Evolutionary conservation across 495 filamentous ascomycete genomes (phyloP).

Genomic region (Podospora conica): DNA sequence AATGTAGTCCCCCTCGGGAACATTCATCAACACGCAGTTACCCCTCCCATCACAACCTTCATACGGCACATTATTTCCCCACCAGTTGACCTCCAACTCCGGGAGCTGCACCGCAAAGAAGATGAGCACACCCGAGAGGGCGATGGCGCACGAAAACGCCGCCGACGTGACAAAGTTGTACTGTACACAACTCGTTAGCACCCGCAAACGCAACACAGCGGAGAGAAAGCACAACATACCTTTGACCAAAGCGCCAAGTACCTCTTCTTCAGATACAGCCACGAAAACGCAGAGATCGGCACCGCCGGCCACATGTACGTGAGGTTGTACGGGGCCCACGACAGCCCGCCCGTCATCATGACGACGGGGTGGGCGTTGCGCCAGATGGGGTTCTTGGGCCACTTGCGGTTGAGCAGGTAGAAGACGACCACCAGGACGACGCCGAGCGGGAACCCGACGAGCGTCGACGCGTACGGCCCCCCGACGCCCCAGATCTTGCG

Average conservation of each 20-base stretch:
- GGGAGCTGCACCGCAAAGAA: conserved; percentile 36
- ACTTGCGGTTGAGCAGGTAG: conserved; percentile 26
- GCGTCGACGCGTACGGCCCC: conserved; percentile 33
- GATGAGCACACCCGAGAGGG: conserved; percentile 35
- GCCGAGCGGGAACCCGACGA: conserved; percentile 37
- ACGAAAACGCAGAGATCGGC: conserved; percentile 32
- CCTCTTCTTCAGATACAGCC: conserved; percentile 33
- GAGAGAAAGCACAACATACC: conserved; percentile 15
- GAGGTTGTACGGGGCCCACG: conserved; percentile 36
- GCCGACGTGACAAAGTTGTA: conserved; percentile 41
- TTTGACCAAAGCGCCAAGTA: conserved; percentile 38
- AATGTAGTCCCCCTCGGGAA: conserved; percentile 33
- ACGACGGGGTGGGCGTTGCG: conserved; percentile 37
- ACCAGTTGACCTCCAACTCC: conserved; percentile 34
- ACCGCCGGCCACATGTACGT: conserved; percentile 36
- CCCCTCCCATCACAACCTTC: conserved; percentile 28
- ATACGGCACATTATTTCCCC: conserved; percentile 30
- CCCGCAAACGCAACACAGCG: background rate
- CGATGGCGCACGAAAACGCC: conserved; percentile 33
- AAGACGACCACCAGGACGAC: conserved; percentile 27
- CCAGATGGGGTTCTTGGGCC: conserved; percentile 28
- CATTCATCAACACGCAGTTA: conserved; percentile 20
- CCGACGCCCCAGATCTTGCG: conserved; percentile 35
- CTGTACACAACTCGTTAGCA: conserved; percentile 13
- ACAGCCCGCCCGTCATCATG: conserved; percentile 30